These are phyloP conservation scores for Tolypocladium tropicale DNA, from an alignment of 2,329 filamentous ascomycete species.

Conservation along the genomic window DNA sequence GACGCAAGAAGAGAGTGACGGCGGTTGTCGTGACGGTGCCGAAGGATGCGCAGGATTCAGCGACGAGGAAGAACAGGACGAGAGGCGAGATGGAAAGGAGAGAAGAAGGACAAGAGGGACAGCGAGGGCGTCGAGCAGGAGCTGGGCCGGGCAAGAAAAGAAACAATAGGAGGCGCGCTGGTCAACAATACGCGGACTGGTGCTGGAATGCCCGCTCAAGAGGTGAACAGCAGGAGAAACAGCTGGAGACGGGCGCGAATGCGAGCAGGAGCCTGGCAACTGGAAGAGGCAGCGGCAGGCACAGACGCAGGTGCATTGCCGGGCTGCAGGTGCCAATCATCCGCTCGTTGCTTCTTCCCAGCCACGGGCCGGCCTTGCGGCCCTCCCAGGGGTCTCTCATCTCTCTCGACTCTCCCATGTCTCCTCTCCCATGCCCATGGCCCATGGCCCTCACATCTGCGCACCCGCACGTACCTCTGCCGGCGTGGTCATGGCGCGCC, in stretches of 20 bases:
- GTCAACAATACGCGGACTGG: too few relatives aligned
- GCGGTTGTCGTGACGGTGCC: not conserved
- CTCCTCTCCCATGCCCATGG: too few relatives aligned
- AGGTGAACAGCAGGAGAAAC: not conserved
- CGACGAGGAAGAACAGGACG: not conserved
- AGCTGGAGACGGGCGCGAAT: not conserved
- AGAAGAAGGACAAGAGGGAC: too few relatives aligned
- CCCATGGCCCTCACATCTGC: not conserved
- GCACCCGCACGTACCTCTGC: not conserved
- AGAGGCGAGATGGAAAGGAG: not conserved
- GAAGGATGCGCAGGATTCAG: not conserved
- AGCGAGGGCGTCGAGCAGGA: too few relatives aligned
- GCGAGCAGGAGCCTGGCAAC: too few relatives aligned
- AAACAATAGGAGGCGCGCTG: not conserved
- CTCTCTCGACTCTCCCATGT: too few relatives aligned
- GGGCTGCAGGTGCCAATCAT: not conserved
- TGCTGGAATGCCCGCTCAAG: not conserved
- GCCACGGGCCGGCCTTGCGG: not conserved
- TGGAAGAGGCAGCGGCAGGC: not conserved
- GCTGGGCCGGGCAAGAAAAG: not conserved
- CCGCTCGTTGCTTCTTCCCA: not conserved
- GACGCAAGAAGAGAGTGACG: not conserved
- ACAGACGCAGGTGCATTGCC: not conserved
- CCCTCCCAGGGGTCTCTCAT: not conserved
- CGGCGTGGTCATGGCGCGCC: not conserved